These are phyloP conservation scores for Tylopilus felleus DNA, from an alignment of 768 basidiomycete species.

Conservation along the genomic window DNA sequence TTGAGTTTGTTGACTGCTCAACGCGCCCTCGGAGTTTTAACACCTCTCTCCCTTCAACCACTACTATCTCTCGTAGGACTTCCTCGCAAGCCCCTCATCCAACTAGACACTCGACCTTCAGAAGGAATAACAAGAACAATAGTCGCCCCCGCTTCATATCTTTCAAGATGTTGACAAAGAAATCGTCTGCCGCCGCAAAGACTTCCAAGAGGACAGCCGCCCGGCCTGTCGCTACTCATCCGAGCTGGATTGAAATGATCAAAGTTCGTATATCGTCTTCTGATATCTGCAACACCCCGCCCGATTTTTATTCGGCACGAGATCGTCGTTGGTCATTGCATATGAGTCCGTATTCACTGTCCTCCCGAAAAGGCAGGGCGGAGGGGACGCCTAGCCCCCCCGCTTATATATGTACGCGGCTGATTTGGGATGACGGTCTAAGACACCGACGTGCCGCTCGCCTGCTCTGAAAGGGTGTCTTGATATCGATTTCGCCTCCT, in stretches of 20 bases:
- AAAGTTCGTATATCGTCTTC: constrained; percentile 48
- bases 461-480: constrained; percentile 9
- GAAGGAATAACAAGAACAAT: constrained; percentile 17
- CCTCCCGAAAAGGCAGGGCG: constrained; percentile 39
- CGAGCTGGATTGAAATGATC: constrained; percentile 77
- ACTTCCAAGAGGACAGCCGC: constrained; percentile 33
- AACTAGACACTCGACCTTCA: constrained; percentile 12
- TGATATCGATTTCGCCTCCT: constrained; percentile 17
- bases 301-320: constrained; percentile 7
- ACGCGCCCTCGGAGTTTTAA: constrained; percentile 42
- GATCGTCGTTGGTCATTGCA: constrained; percentile 3
- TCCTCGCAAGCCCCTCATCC: constrained; percentile 16
- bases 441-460: neutral
- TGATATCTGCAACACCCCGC: constrained; percentile 11
- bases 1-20: constrained; percentile 40
- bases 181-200: constrained; percentile 45
- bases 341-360: constrained; percentile 9
- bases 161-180: constrained; percentile 39
- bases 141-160: constrained; percentile 10
- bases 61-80: constrained; percentile 40
- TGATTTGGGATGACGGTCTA: constrained; percentile 10
- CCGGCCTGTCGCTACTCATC: constrained; percentile 36
- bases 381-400: constrained; percentile 30
- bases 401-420: constrained; percentile 7
- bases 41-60: constrained; percentile 43